Percentiles rank a stretch among this genome's conserved stretches.
Conservation (phyloP, 2,329 filamentous ascomycete species). For the Dactylonectria macrodidyma region DNA sequence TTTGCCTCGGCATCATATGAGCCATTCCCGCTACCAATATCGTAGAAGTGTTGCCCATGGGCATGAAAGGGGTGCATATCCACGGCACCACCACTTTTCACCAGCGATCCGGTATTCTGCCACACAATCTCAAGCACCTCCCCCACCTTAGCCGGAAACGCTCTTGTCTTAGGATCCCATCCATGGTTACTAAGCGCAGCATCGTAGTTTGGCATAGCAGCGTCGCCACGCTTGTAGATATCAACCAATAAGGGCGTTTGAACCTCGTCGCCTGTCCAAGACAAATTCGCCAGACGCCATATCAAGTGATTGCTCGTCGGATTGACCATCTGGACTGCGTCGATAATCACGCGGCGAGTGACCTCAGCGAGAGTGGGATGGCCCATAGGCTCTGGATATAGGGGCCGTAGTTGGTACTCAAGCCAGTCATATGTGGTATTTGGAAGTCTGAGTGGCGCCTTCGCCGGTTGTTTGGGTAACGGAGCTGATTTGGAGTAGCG, state of each 20-base stretch:
- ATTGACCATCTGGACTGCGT: constrained; percentile 54
- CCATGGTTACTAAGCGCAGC: constrained; percentile 65
- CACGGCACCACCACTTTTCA: constrained; percentile 42
- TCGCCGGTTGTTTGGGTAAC: neutral
- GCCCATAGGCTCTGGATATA: neutral
- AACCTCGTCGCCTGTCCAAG: too few species aligned
- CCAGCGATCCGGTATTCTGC: constrained; percentile 55
- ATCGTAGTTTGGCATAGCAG: constrained; percentile 61
- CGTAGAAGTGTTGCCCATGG: constrained; percentile 69
- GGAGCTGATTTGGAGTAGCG: constrained; percentile 47
- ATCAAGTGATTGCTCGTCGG: constrained; percentile 48
- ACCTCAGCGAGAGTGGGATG: constrained; percentile 62
- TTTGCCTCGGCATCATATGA: constrained; percentile 66
- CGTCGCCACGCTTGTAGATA: too few species aligned
- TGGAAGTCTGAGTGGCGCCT: constrained; percentile 51
- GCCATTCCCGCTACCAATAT: constrained; percentile 68
- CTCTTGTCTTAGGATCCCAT: constrained; percentile 66
- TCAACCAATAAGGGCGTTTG: too few species aligned
- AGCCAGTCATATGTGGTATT: constrained; percentile 56
- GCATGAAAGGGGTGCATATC: constrained; percentile 66
- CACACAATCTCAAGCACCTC: constrained; percentile 70
- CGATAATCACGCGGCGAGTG: constrained; percentile 64
- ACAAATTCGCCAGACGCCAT: too few species aligned
- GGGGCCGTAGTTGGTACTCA: constrained; percentile 56
- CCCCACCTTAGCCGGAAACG: constrained; percentile 68